Conservation (phyloP, 495 filamentous ascomycete species). For the Neurospora sp. region DNA sequence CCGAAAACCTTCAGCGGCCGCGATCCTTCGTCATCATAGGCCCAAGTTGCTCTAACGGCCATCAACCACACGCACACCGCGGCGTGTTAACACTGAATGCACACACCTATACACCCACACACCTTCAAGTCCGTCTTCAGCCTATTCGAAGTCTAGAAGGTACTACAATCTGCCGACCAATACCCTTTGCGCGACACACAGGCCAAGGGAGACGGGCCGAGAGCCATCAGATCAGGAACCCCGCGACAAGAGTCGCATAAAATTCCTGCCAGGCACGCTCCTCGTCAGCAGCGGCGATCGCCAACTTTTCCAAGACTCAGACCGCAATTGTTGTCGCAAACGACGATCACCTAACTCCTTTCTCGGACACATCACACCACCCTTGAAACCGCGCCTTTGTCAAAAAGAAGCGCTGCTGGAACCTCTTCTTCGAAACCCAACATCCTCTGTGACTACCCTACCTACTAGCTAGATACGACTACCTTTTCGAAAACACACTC, state of each 20-base stretch:
- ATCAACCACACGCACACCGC: background rate
- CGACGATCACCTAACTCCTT: background rate
- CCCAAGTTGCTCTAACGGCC: background rate
- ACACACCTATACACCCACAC: background rate
- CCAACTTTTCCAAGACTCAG: background rate
- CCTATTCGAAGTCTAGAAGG: background rate
- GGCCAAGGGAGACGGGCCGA: background rate
- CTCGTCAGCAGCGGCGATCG: background rate
- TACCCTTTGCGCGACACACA: background rate
- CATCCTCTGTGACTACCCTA: background rate
- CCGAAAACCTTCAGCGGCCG: background rate
- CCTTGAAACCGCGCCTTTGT: background rate
- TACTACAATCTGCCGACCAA: background rate
- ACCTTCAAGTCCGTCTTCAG: background rate
- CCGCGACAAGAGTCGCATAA: background rate
- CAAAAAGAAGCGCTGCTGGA: background rate
- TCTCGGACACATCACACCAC: background rate
- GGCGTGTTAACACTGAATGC: background rate
- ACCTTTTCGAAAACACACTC: background rate
- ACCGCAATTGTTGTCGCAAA: background rate
- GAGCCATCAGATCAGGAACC: background rate
- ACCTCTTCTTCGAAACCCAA: background rate
- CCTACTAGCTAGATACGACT: background rate
- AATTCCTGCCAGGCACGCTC: background rate
- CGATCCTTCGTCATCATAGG: background rate